These are phyloP conservation scores for Xylaria sp. DNA, from an alignment of 2,329 filamentous ascomycete genomes.

Conservation along the genomic window DNA sequence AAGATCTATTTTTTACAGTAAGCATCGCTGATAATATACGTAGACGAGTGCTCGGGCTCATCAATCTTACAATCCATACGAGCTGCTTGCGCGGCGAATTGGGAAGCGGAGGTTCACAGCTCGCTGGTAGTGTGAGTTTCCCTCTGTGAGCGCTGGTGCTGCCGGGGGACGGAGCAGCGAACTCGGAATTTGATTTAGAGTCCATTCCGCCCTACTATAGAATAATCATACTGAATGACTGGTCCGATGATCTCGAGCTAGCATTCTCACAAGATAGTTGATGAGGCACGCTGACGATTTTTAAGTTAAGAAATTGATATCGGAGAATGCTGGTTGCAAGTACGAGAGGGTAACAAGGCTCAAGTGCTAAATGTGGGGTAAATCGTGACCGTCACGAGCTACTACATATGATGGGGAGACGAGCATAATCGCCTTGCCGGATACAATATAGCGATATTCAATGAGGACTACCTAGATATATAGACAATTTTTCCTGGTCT, in stretches of 20 bases:
- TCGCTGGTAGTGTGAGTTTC: conserved; percentile 72
- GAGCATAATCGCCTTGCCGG: too few relatives aligned
- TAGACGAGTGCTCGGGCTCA: neutral
- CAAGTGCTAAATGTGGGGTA: neutral
- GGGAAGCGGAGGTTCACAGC: conserved; percentile 82
- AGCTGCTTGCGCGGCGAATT: conserved; percentile 73
- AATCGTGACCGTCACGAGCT: neutral
- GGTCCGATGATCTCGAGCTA: neutral
- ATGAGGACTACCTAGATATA: too few relatives aligned
- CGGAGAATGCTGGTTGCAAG: neutral
- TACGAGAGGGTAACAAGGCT: neutral
- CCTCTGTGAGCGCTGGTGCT: conserved; percentile 40
- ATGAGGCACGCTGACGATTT: neutral
- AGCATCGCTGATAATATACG: conserved; percentile 13
- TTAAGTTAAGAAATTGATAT: neutral
- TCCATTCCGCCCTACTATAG: conserved; percentile 35
- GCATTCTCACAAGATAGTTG: conserved; percentile 15
- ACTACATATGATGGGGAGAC: neutral
- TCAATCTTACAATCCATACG: conserved; percentile 85
- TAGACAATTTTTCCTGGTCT: too few relatives aligned
- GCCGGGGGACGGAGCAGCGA: conserved; percentile 35
- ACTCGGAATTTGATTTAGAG: conserved; percentile 37
- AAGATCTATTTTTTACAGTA: conserved; percentile 68
- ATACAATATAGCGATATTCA: too few relatives aligned
- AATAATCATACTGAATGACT: conserved; percentile 27